Conservation (phyloP, 2,329 filamentous ascomycete species). For the Colletotrichum spaethianum region DNA sequence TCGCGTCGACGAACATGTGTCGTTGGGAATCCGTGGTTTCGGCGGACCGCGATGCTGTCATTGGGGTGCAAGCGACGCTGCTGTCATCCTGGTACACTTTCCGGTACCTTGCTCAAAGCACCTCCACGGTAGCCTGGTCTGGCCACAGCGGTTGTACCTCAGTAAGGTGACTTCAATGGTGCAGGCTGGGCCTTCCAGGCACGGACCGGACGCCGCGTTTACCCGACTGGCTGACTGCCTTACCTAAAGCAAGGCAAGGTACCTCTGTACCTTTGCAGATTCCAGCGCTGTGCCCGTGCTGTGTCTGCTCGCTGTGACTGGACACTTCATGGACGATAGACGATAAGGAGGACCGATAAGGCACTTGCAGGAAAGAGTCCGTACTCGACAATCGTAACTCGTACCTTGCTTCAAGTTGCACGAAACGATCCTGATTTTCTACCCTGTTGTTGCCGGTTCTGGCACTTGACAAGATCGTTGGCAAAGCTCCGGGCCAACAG, state of each 20-base stretch:
- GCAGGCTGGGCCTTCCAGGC: neutral
- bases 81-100: slow-evolving; percentile 33
- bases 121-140: slow-evolving; percentile 6
- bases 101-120: neutral
- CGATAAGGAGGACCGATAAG: neutral
- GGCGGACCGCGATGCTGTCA: slow-evolving; percentile 35
- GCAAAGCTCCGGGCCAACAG: neutral
- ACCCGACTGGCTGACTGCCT: slow-evolving; percentile 29
- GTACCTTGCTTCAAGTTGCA: neutral
- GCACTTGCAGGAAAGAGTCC: neutral
- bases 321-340: neutral
- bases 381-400: neutral
- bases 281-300: slow-evolving; percentile 4
- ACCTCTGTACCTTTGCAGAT: neutral
- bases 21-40: slow-evolving; percentile 26
- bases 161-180: neutral
- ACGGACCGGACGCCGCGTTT: slow-evolving; percentile 16
- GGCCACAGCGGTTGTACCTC: slow-evolving; percentile 4
- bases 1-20: slow-evolving; percentile 35
- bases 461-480: neutral
- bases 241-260: slow-evolving; percentile 10
- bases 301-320: neutral
- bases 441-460: neutral
- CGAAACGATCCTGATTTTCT: neutral
- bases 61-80: slow-evolving; percentile 28